Percentiles rank a stretch among this genome's conserved stretches.
Conservation (phyloP, 768 basidiomycete genomes). For the Mycena filopes region DNA sequence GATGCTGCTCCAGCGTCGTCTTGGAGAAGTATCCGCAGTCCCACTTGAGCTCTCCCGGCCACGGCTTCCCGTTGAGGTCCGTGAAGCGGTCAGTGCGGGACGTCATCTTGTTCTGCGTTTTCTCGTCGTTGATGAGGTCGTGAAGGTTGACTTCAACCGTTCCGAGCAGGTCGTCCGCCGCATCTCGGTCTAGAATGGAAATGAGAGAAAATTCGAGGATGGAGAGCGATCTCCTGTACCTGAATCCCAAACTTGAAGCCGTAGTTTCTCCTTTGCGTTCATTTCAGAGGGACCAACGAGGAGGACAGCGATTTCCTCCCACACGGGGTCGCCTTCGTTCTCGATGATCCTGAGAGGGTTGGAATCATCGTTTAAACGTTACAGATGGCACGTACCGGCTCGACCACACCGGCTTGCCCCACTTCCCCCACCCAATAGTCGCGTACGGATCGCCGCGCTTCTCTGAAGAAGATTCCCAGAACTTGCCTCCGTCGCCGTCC, state of each 20-base stretch:
- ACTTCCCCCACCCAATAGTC: slow-evolving; percentile 71
- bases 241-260: slow-evolving; percentile 79
- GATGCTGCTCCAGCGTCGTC: slow-evolving; percentile 53
- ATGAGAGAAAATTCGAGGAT: neutral
- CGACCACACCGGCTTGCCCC: slow-evolving; percentile 74
- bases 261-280: slow-evolving; percentile 71
- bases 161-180: slow-evolving; percentile 62
- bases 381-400: slow-evolving; percentile 60
- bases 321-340: slow-evolving; percentile 69
- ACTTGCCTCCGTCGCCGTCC: slow-evolving; percentile 48
- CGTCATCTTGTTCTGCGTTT: slow-evolving; percentile 58
- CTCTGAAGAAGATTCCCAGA: slow-evolving; percentile 45
- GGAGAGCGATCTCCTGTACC: slow-evolving; percentile 46
- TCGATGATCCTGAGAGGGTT: slow-evolving; percentile 63
- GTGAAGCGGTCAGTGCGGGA: slow-evolving; percentile 59
- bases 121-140: slow-evolving; percentile 44
- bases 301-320: slow-evolving; percentile 74
- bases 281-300: slow-evolving; percentile 73
- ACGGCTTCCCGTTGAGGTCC: slow-evolving; percentile 40
- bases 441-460: slow-evolving; percentile 65
- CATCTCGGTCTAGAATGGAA: slow-evolving; percentile 47
- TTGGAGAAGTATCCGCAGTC: slow-evolving; percentile 65
- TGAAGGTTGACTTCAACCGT: slow-evolving; percentile 54
- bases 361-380: neutral
- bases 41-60: slow-evolving; percentile 56